These are phyloP conservation scores for Linderniella brevidens DNA, from an alignment of 257 asterid genomes.

Conservation along the genomic window DNA sequence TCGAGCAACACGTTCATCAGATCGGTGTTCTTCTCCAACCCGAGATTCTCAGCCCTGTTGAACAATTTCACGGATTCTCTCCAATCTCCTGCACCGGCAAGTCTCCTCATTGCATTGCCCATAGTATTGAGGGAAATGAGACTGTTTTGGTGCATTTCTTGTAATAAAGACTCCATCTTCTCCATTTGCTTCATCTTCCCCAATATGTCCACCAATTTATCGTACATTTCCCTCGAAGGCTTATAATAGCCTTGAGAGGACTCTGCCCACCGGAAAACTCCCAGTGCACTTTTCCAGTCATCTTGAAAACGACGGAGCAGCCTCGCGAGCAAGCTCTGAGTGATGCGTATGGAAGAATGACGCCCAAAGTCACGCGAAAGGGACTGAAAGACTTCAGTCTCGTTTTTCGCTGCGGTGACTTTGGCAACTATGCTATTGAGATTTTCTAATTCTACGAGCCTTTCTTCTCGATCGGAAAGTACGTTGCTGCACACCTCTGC, in stretches of 20 bases:
- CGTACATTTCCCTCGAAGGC: conserved; percentile 41
- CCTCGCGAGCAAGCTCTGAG: conserved; percentile 25
- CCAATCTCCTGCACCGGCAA: conserved; percentile 73
- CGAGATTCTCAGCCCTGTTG: conserved; percentile 42
- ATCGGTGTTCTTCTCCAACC: conserved; percentile 49
- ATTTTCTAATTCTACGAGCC: conserved; percentile 13
- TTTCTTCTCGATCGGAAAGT: conserved; percentile 14
- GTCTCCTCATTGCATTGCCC: conserved; percentile 64
- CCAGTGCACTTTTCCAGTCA: conserved; percentile 80
- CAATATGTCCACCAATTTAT: conserved; percentile 57
- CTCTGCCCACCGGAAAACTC: conserved; percentile 65
- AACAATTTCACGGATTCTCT: conserved; percentile 45
- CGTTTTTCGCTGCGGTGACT: conserved; percentile 24
- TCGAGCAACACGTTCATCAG: conserved; percentile 70
- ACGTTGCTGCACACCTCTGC: conserved; percentile 4
- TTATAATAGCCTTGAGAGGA: conserved; percentile 25
- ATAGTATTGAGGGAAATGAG: conserved; percentile 40
- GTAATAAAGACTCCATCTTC: conserved; percentile 32
- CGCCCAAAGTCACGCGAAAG: conserved; percentile 30
- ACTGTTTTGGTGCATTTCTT: conserved; percentile 29
- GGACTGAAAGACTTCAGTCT: conserved; percentile 31
- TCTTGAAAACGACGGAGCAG: conserved; percentile 67
- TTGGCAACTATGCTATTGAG: conserved; percentile 26
- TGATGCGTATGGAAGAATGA: conserved; percentile 19
- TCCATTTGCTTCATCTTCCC: conserved; percentile 78